These are phyloP conservation scores for Termitomyces heimii DNA, from an alignment of 768 basidiomycete species.

Conservation along the genomic window DNA sequence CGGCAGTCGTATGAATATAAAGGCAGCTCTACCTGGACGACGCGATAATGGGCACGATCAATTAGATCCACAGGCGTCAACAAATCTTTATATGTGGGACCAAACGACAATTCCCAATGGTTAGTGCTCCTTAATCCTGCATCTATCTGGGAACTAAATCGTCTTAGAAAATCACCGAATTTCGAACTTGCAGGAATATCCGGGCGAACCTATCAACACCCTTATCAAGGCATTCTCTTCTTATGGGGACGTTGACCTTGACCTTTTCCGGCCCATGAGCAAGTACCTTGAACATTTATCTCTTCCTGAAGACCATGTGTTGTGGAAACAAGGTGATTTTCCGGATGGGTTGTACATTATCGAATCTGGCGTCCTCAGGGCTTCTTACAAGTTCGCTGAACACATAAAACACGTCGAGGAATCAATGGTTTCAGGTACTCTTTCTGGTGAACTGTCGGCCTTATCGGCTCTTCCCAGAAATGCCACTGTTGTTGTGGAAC, in stretches of 20 bases:
- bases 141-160: background rate
- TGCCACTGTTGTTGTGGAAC: conserved; percentile 81
- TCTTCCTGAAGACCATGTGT: conserved; percentile 48
- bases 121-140: conserved; percentile 16
- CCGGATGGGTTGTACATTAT: conserved; percentile 88
- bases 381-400: conserved; percentile 74
- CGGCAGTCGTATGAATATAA: conserved; percentile 2
- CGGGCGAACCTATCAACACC: conserved; percentile 66
- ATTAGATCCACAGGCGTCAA: conserved; percentile 31
- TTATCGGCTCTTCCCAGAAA: conserved; percentile 78
- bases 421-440: conserved; percentile 89
- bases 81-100: conserved; percentile 58
- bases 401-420: conserved; percentile 69
- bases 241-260: conserved; percentile 50
- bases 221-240: conserved; percentile 78
- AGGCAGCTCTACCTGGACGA: conserved; percentile 52
- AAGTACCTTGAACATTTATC: conserved; percentile 66
- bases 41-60: conserved; percentile 40
- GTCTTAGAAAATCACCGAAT: conserved; percentile 21
- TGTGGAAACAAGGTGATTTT: conserved; percentile 72
- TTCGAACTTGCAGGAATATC: conserved; percentile 23
- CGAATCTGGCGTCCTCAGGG: conserved; percentile 80
- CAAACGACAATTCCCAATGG: conserved; percentile 64
- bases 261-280: conserved; percentile 56
- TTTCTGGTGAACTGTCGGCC: conserved; percentile 88